Percentiles rank a stretch among this genome's conserved stretches.
phyloP scores from a whole-genome alignment of 345 rosid species.

The Lepidium aucheri region DNA sequence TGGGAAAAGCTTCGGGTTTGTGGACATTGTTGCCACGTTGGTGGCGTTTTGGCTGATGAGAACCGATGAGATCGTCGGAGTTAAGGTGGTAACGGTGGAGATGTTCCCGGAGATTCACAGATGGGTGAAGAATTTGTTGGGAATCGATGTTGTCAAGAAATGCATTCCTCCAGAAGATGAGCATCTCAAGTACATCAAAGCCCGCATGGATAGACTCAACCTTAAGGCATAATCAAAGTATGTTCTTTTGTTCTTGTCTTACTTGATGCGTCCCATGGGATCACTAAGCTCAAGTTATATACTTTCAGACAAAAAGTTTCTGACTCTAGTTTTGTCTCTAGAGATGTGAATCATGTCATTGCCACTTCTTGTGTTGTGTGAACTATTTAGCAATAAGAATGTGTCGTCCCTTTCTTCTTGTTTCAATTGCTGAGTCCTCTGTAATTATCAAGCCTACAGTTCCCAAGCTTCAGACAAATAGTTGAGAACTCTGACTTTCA shows the following conservation, averaged over 20 bases:
- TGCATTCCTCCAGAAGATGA: slow-evolving; percentile 26
- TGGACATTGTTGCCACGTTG: slow-evolving; percentile 22
- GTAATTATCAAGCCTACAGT: neutral
- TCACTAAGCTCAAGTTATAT: neutral
- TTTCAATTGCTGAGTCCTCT: neutral
- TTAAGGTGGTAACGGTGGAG: slow-evolving; percentile 16
- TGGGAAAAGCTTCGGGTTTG: slow-evolving; percentile 21
- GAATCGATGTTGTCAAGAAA: slow-evolving; percentile 10
- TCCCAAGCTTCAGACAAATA: neutral
- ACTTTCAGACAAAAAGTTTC: neutral
- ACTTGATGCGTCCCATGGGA: neutral
- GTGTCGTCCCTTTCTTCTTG: no score
- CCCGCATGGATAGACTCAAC: slow-evolving; percentile 15
- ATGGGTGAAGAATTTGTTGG: slow-evolving; percentile 8
- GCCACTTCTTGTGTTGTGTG: neutral
- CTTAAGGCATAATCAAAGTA: neutral
- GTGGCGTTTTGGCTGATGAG: slow-evolving; percentile 27
- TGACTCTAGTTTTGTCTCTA: neutral
- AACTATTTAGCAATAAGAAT: neutral
- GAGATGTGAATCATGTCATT: neutral
- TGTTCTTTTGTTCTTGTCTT: neutral
- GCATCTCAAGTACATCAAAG: slow-evolving; percentile 11
- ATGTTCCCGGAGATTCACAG: slow-evolving; percentile 11
- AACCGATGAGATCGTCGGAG: slow-evolving; percentile 3
- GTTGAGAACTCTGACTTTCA: neutral